Evolutionary conservation across 2,329 filamentous ascomycete genomes (phyloP).

Genomic region (Cercospora beticola): DNA sequence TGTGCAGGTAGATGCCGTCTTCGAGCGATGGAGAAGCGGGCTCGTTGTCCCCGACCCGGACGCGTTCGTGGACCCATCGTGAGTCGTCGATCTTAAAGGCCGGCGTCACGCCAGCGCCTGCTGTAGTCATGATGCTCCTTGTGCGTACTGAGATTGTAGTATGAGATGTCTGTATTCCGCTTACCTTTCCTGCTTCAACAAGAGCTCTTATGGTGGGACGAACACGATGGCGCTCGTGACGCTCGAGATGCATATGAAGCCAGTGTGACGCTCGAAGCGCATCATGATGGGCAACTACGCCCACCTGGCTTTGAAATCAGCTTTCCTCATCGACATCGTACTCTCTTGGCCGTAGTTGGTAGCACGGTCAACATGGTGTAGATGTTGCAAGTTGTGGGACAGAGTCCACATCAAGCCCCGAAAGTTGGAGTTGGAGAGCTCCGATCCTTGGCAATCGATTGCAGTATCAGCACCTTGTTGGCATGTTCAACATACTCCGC

Average conservation of each 20-base stretch:
- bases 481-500: background rate
- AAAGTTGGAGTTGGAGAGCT: background rate
- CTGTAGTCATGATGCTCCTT: constrained; percentile 14
- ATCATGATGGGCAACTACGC: background rate
- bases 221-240: constrained; percentile 4
- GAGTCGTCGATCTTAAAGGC: constrained; percentile 20
- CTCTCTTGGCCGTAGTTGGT: background rate
- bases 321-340: background rate
- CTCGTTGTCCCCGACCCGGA: constrained; percentile 17
- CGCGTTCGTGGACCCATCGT: constrained; percentile 14
- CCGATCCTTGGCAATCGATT: background rate
- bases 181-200: background rate
- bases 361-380: background rate
- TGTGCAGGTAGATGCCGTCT: constrained; percentile 30
- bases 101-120: constrained; percentile 12
- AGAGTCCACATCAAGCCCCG: background rate
- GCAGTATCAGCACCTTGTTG: background rate
- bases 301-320: background rate
- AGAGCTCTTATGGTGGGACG: background rate
- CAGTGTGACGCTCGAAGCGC: background rate
- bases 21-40: constrained; percentile 15
- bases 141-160: background rate
- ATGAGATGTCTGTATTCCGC: background rate
- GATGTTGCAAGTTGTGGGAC: background rate
- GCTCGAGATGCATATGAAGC: constrained; percentile 1